Percentiles rank a stretch among this genome's conserved stretches.
These are phyloP conservation scores for Poterioochromonas sp. DNA, from an alignment of 352 stramenopile species.

Conservation along the genomic window DNA sequence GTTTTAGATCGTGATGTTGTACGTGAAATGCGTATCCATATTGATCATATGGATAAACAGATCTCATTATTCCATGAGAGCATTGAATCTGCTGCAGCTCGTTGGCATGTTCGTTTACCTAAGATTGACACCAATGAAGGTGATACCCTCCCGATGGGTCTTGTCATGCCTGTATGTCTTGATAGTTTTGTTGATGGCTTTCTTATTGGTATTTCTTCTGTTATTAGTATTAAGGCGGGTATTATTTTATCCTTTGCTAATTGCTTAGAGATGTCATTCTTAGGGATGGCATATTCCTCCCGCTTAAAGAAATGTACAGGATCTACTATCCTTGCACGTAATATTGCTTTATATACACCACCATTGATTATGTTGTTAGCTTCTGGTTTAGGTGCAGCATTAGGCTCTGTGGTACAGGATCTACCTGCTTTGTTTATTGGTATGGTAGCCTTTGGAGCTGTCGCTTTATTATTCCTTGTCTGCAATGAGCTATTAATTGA, in stretches of 20 bases:
- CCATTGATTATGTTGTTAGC: conserved; percentile 26
- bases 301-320: conserved; percentile 15
- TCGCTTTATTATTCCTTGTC: conserved; percentile 25
- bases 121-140: neutral
- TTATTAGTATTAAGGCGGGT: neutral
- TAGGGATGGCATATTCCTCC: conserved; percentile 23
- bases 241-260: conserved; percentile 16
- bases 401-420: neutral
- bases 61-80: neutral
- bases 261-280: conserved; percentile 23
- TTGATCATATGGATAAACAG: conserved; percentile 11
- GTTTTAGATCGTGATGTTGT: neutral
- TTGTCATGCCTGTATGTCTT: conserved; percentile 6
- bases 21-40: conserved; percentile 6
- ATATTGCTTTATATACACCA: neutral
- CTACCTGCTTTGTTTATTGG: conserved; percentile 12
- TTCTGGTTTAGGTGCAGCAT: neutral
- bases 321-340: neutral
- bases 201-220: neutral
- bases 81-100: neutral
- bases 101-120: neutral
- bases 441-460: conserved; percentile 4
- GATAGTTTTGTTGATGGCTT: conserved; percentile 28
- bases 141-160: neutral
- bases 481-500: conserved; percentile 24